A percentile compares a stretch with the other conserved stretches of the same genome.
Conservation (phyloP, 768 basidiomycete species). For the Hebeloma cylindrosporum region DNA sequence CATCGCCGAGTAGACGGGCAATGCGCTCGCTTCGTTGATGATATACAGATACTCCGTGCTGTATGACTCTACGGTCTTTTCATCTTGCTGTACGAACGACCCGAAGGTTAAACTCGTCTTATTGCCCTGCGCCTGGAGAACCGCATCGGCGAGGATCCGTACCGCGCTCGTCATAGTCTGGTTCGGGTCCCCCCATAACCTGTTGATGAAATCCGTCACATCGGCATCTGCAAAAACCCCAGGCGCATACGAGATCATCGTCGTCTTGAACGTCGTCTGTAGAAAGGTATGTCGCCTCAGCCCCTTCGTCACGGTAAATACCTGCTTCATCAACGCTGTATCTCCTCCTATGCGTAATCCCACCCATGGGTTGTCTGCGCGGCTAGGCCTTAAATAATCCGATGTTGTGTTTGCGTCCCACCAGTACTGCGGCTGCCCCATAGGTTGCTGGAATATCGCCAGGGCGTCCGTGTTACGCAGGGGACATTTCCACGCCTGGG, state of each 20-base stretch:
- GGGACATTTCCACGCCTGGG: constrained; percentile 12
- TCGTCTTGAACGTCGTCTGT: constrained; percentile 16
- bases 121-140: constrained; percentile 10
- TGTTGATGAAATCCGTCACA: constrained; percentile 13
- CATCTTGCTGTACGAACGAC: constrained; percentile 7
- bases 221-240: constrained; percentile 9
- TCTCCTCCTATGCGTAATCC: constrained; percentile 12
- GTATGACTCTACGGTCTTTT: constrained; percentile 8
- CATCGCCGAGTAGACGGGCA: neutral
- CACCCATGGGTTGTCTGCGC: constrained; percentile 20
- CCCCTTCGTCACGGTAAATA: constrained; percentile 22
- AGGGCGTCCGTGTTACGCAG: constrained; percentile 9
- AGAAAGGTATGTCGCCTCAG: constrained; percentile 19
- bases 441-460: constrained; percentile 2
- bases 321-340: constrained; percentile 23
- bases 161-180: constrained; percentile 2
- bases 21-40: neutral
- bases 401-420: constrained; percentile 15
- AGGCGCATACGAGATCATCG: constrained; percentile 10
- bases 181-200: constrained; percentile 9
- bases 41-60: constrained; percentile 13
- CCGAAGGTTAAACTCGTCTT: constrained; percentile 10
- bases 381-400: constrained; percentile 8
- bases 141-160: constrained; percentile 6
- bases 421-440: constrained; percentile 17